Evolutionary conservation across 805 yeast species (phyloP), one percentile per base, ranked within the genome.

Genomic region (Yarrowia bubula): DNA sequence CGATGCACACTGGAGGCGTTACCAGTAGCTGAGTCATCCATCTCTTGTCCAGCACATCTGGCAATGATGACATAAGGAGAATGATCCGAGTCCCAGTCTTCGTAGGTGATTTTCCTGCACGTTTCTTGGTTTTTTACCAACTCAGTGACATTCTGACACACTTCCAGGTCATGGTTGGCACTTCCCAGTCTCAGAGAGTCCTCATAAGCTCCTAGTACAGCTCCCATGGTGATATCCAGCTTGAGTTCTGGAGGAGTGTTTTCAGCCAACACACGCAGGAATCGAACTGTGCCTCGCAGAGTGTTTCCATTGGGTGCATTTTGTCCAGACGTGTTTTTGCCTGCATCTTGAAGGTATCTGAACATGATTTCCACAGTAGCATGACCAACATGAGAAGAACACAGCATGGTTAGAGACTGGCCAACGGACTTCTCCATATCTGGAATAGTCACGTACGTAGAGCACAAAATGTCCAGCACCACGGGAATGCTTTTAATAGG

Each of bases 401-500:
- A 71, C 22, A 86, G 70, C 43, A 76, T 76, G 14, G 71, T 69
- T 8, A 84, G 73, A 3, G 80, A 73, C 4, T 76, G 76, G 76
- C 81, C 78, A 0, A 80, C 74, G 7, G 74, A 44, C 5, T 73
- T 76, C 8, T 71, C 71, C 39, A 81, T 75, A 4, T 74, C 70
- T 8, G 77, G 73, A 15, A 79, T 77, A 35, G 78, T 68, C 0
- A 77, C 73, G 35, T 78, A 72, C 1, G 81, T 74, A 1, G 82
- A 82, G 67, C 87, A 80, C 8, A 86, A 69, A 13, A 83, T 77
- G 63, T 77, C 78, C 3, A 85, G 71, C 0, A 79, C 73, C 6
- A 74, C 73, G 18, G 70, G 73, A 31, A 82, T 72, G n/a, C 72
- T 71, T 1, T 73, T 67, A 8, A 73, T 66, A 0, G 88, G 88